Evolutionary conservation across 495 filamentous ascomycete genomes (phyloP).

Genomic region (Xylaria bambusicola): DNA sequence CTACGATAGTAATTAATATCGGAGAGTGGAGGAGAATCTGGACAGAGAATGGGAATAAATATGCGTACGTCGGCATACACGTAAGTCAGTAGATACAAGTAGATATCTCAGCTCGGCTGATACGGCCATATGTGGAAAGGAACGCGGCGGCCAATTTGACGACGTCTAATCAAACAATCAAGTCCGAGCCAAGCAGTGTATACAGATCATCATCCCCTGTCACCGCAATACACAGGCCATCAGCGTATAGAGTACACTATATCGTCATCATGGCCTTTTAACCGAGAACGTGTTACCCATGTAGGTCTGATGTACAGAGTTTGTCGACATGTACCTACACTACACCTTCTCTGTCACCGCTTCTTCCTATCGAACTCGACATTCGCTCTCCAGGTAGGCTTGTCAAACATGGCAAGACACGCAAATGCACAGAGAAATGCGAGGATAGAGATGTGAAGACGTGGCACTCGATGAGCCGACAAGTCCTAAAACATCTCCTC

Average conservation of each 20-base stretch:
- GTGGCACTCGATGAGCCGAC: conserved; percentile 14
- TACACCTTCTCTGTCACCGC: not conserved
- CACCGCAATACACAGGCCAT: not conserved
- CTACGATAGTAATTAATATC: no score
- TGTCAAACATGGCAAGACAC: no score
- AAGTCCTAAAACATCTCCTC: no score
- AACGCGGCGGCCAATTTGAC: not conserved
- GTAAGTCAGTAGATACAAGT: not conserved
- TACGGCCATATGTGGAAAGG: not conserved
- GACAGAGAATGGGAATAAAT: no score
- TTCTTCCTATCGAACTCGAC: not conserved
- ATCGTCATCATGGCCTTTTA: not conserved
- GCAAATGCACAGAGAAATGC: no score
- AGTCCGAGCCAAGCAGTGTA: no score
- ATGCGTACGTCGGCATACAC: no score
- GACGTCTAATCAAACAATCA: conserved; percentile 12
- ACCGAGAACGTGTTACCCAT: not conserved
- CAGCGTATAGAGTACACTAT: not conserved
- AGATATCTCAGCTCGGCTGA: no score
- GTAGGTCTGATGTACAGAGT: not conserved
- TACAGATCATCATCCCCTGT: not conserved
- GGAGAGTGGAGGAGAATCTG: no score
- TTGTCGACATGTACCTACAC: not conserved
- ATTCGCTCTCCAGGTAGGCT: no score
- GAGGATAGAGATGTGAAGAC: not conserved